Conservation (phyloP, 2,329 filamentous ascomycete genomes). For the Calonectria fujianensis region DNA sequence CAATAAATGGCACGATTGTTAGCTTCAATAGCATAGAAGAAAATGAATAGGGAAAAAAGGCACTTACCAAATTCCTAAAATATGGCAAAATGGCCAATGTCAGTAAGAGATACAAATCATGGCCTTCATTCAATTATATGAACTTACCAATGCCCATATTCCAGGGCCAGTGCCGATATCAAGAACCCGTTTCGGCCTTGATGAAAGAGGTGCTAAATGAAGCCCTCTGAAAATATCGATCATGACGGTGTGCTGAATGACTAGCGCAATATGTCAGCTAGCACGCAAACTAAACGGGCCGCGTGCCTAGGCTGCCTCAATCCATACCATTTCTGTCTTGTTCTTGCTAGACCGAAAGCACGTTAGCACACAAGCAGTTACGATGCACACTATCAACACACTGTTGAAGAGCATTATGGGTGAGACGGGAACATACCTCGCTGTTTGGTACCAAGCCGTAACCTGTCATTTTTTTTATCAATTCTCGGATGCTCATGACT, state of each 20-base stretch:
- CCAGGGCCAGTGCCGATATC: conserved; percentile 17
- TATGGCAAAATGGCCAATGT: conserved; percentile 12
- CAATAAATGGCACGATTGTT: background rate
- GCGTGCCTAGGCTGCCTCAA: background rate
- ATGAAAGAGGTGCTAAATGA: conserved; percentile 45
- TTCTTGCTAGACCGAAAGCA: background rate
- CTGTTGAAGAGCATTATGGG: conserved; percentile 4
- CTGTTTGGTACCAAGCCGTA: conserved; percentile 14
- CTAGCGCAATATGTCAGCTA: conserved; percentile 44
- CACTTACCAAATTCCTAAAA: conserved; percentile 18
- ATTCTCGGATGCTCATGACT: background rate
- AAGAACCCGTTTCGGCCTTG: conserved; percentile 2
- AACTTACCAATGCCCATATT: conserved; percentile 21
- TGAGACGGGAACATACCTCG: conserved; percentile 12
- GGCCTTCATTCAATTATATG: background rate
- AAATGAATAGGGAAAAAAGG: background rate
- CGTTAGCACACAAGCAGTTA: background rate
- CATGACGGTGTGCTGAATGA: conserved; percentile 50
- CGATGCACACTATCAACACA: background rate
- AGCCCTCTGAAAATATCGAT: conserved; percentile 49
- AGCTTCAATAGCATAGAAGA: background rate
- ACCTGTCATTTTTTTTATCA: background rate
- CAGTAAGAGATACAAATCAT: conserved; percentile 16
- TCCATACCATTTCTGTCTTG: conserved; percentile 23
- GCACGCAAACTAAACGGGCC: background rate